phyloP scores from a whole-genome alignment of 108 stramenopile genomes.

The Nitzschia inconspicua region DNA sequence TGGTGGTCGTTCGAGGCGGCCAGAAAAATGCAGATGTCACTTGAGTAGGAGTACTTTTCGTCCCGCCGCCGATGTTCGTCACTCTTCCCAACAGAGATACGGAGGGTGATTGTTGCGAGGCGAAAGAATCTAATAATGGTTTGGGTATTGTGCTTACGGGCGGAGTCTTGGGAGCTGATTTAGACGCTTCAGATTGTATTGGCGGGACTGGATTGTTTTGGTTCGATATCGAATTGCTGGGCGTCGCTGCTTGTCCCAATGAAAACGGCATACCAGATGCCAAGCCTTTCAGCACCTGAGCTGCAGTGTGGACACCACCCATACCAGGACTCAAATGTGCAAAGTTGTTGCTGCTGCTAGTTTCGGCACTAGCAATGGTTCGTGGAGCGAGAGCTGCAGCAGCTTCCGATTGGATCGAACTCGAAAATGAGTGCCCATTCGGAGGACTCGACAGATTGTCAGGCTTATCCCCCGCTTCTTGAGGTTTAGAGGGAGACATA shows the following conservation, averaged over 20 bases:
- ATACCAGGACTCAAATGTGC: constrained; percentile 26
- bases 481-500: constrained; percentile 42
- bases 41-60: not conserved
- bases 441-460: too few relatives aligned
- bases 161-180: too few relatives aligned
- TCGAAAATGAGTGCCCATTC: too few relatives aligned
- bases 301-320: constrained; percentile 47
- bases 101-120: too few relatives aligned
- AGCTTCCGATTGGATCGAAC: too few relatives aligned
- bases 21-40: constrained; percentile 12
- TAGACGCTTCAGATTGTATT: too few relatives aligned
- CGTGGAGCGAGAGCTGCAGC: not conserved
- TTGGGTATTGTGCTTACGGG: too few relatives aligned
- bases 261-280: constrained; percentile 21
- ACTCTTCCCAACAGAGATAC: constrained; percentile 18
- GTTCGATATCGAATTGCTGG: too few relatives aligned
- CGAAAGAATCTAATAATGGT: too few relatives aligned
- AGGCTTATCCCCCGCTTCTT: not conserved
- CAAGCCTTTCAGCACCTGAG: constrained; percentile 42
- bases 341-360: not conserved
- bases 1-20: constrained; percentile 4
- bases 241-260: not conserved
- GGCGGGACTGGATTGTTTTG: too few relatives aligned
- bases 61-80: not conserved
- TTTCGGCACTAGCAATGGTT: not conserved